Percentiles rank a stretch among this genome's conserved stretches.
Conservation (phyloP, 805 yeast genomes). For the Pichia thaimueangensis region DNA sequence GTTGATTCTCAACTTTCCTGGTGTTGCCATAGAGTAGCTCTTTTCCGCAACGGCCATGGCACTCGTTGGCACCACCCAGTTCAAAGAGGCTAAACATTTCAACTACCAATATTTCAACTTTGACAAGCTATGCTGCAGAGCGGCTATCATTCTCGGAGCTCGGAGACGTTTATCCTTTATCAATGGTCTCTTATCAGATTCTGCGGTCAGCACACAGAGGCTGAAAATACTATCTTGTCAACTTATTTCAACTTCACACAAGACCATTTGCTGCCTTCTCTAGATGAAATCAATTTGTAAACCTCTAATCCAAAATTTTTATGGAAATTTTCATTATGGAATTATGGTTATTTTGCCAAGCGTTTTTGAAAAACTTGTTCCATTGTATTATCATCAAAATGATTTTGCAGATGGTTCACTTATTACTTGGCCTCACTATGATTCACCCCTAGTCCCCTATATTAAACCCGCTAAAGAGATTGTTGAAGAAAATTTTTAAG, state of each 20-base stretch:
- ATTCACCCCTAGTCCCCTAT: background rate
- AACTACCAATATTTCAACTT: background rate
- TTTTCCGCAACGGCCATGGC: background rate
- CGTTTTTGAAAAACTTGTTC: background rate
- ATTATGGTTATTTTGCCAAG: background rate
- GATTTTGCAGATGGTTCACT: background rate
- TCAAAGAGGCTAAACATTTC: background rate
- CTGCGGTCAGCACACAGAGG: background rate
- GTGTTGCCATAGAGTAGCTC: too few species aligned
- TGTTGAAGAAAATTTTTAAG: background rate
- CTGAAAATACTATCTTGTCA: background rate
- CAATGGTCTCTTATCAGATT: background rate
- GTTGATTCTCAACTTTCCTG: too few species aligned
- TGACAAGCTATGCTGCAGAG: background rate
- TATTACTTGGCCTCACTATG: background rate
- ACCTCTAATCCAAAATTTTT: background rate
- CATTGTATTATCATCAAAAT: background rate
- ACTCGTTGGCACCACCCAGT: background rate
- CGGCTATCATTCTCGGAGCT: background rate
- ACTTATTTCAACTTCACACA: background rate
- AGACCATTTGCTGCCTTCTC: background rate
- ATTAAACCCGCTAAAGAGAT: background rate
- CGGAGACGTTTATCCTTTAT: background rate
- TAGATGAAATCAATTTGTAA: background rate
- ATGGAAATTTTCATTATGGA: background rate